These are phyloP conservation scores for Plasmodium falciparum DNA, from an alignment of 169 alveolate species.

Conservation along the genomic window DNA sequence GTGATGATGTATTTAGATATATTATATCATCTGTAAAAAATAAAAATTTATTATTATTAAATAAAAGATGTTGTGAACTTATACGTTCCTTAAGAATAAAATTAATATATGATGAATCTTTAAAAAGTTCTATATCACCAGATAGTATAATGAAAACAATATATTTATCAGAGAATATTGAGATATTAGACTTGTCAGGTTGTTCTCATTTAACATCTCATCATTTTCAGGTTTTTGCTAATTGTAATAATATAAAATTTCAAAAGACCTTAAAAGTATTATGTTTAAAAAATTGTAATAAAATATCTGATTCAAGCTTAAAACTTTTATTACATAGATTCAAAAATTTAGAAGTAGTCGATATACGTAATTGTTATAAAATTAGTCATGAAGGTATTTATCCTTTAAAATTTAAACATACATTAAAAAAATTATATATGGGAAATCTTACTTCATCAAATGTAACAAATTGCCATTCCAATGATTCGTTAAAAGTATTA, in stretches of 20 bases:
- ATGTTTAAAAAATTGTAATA: slow-evolving; percentile 40
- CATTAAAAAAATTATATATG: slow-evolving; percentile 35
- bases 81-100: slow-evolving; percentile 25
- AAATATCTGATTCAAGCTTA: slow-evolving; percentile 56
- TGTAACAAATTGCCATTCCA: slow-evolving; percentile 41
- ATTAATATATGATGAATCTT: slow-evolving; percentile 46
- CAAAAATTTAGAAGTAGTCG: slow-evolving; percentile 22
- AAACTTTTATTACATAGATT: slow-evolving; percentile 44
- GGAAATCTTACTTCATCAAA: slow-evolving; percentile 35
- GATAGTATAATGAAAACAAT: slow-evolving; percentile 64
- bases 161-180: slow-evolving; percentile 19
- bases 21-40: slow-evolving; percentile 44
- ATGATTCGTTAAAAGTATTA: slow-evolving; percentile 26
- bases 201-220: slow-evolving; percentile 66
- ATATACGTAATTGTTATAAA: slow-evolving; percentile 62
- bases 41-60: slow-evolving; percentile 43
- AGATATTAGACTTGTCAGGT: slow-evolving; percentile 52
- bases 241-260: slow-evolving; percentile 47
- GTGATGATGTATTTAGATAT: slow-evolving; percentile 65
- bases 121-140: slow-evolving; percentile 64
- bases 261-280: slow-evolving; percentile 21
- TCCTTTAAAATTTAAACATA: slow-evolving; percentile 27
- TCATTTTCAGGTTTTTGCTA: slow-evolving; percentile 48
- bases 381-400: slow-evolving; percentile 60
- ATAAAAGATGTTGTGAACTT: slow-evolving; percentile 33